These are phyloP conservation scores for Colletotrichum trifolii DNA, from an alignment of 2,329 filamentous ascomycete genomes.

Conservation along the genomic window DNA sequence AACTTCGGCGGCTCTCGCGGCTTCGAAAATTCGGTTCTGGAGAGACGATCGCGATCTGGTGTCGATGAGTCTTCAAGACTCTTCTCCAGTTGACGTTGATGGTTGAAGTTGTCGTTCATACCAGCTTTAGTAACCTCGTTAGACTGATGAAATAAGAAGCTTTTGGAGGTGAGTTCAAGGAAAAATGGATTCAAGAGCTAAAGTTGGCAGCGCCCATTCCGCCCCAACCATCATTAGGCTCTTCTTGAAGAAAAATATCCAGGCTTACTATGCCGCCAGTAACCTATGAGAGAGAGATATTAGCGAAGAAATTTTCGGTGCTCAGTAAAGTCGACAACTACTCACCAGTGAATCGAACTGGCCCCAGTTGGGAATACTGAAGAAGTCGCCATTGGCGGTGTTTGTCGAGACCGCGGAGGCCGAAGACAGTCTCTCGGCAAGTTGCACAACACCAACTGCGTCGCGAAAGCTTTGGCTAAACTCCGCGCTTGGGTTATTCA, in stretches of 20 bases:
- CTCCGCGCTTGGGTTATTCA: background rate
- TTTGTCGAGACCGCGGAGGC: conserved; percentile 1
- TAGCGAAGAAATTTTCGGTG: background rate
- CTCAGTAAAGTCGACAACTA: background rate
- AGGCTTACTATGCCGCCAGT: conserved; percentile 6
- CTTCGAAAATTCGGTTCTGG: background rate
- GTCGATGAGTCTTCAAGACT: background rate
- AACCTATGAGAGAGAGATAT: background rate
- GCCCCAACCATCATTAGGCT: background rate
- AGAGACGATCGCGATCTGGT: background rate
- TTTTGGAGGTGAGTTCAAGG: no score
- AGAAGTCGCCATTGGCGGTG: conserved; percentile 33
- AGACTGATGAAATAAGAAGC: no score
- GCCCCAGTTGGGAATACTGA: conserved; percentile 40
- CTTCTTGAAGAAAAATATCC: background rate
- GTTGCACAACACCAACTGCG: background rate
- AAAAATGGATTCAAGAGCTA: background rate
- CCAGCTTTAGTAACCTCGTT: no score
- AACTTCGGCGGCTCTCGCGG: conserved; percentile 14
- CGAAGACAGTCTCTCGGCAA: background rate
- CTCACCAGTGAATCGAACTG: conserved; percentile 42
- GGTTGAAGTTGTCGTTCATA: no score
- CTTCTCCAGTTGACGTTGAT: no score
- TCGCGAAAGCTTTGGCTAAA: background rate
- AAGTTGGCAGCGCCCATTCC: background rate